phyloP scores from a whole-genome alignment of 768 basidiomycete genomes.

The Lentinus brumalis region DNA sequence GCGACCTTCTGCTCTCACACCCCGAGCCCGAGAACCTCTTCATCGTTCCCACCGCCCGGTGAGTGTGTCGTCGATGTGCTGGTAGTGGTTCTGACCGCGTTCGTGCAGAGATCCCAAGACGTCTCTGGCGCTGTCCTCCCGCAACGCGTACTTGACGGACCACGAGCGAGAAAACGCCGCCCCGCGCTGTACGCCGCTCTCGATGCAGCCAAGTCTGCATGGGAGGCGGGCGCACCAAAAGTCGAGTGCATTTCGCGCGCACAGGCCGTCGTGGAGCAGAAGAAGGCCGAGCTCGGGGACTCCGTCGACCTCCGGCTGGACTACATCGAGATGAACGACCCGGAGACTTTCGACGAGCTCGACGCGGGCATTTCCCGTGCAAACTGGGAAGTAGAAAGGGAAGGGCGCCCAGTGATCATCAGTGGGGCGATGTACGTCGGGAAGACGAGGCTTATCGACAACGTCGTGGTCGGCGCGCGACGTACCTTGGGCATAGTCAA shows the following conservation, averaged over 20 bases:
- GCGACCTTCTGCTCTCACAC: slow-evolving; percentile 80
- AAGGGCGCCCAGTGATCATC: slow-evolving; percentile 56
- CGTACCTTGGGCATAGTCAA: slow-evolving; percentile 25
- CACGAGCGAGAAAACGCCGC: slow-evolving; percentile 68
- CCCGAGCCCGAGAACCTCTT: slow-evolving; percentile 75
- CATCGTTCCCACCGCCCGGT: slow-evolving; percentile 84
- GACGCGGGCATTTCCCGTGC: slow-evolving; percentile 31
- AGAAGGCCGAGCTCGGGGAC: slow-evolving; percentile 12
- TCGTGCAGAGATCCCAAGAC: slow-evolving; percentile 46
- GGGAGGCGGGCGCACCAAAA: slow-evolving; percentile 55
- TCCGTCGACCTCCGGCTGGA: slow-evolving; percentile 65
- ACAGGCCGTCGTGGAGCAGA: slow-evolving; percentile 38
- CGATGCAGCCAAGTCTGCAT: slow-evolving; percentile 52
- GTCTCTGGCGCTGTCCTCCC: slow-evolving; percentile 84
- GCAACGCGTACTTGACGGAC: slow-evolving; percentile 79
- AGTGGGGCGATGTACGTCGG: slow-evolving; percentile 90
- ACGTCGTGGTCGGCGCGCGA: slow-evolving; percentile 70
- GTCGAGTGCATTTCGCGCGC: slow-evolving; percentile 50
- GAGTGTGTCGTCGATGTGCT: background rate
- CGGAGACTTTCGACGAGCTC: slow-evolving; percentile 70
- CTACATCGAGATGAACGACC: slow-evolving; percentile 89
- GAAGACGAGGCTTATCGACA: slow-evolving; percentile 90
- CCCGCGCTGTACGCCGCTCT: slow-evolving; percentile 70
- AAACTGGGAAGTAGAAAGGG: slow-evolving; percentile 30
- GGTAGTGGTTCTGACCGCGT: background rate